Evolutionary conservation across 768 basidiomycete genomes (phyloP).

Genomic region (Tulasnella sp.): DNA sequence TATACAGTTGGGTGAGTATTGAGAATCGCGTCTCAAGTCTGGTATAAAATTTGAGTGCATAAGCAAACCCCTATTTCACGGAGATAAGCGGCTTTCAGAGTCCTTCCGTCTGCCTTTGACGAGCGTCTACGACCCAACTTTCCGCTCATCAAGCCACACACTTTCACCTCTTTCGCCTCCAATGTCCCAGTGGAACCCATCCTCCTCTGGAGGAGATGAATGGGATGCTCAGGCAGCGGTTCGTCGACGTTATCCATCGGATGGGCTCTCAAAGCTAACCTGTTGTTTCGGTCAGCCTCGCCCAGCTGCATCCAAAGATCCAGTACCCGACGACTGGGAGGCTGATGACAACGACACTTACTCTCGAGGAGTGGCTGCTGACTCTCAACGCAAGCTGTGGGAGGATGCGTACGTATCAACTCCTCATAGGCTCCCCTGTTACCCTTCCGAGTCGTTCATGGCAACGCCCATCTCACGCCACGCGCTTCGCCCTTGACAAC

Average conservation of each 20-base stretch:
- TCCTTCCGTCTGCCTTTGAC: not conserved
- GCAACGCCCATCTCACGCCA: not conserved
- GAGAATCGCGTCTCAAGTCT: not conserved
- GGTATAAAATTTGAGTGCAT: constrained; percentile 2
- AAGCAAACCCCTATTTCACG: not conserved
- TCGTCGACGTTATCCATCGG: not conserved
- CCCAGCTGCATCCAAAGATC: not conserved
- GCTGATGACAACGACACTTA: constrained; percentile 15
- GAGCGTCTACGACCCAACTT: not conserved
- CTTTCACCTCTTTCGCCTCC: not conserved
- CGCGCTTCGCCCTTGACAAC: not conserved
- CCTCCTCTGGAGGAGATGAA: not conserved
- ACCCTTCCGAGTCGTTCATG: not conserved
- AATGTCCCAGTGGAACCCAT: constrained; percentile 10
- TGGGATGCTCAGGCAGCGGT: constrained; percentile 5
- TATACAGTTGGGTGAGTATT: not conserved
- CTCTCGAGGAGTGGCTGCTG: not conserved
- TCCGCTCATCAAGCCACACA: not conserved
- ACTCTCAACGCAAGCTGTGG: constrained; percentile 10
- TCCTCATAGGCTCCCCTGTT: constrained; percentile 4
- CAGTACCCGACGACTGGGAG: constrained; percentile 21
- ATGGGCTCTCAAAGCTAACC: not conserved
- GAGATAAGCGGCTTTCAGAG: not conserved
- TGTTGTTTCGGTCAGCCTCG: not conserved
- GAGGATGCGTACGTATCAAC: constrained; percentile 18